phyloP scores from a whole-genome alignment of 495 filamentous ascomycete species.

The Penicillium lividum region DNA sequence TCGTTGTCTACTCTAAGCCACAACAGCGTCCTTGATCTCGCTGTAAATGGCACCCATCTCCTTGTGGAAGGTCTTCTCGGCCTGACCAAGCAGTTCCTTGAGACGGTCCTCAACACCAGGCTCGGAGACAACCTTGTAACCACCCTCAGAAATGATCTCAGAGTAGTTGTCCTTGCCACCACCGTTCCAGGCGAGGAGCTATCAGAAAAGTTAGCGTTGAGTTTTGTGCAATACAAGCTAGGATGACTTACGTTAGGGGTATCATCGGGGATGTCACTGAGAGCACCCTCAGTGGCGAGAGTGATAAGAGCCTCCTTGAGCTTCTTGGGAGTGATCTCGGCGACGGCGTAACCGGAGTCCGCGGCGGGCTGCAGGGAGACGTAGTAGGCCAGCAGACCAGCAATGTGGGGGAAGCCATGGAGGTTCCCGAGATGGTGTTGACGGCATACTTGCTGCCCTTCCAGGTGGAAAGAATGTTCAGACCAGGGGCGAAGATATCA shows the following conservation, averaged over 20 bases:
- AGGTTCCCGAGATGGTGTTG: conserved; percentile 99
- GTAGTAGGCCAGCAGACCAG: conserved; percentile 95
- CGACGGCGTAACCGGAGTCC: conserved; percentile 87
- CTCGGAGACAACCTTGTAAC: conserved; percentile 36
- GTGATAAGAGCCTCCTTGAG: conserved; percentile 85
- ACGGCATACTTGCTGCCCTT: conserved; percentile 88
- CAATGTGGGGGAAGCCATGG: conserved; percentile 98
- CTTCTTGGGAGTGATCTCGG: conserved; percentile 87
- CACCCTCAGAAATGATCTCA: conserved; percentile 72
- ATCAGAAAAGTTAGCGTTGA: conserved; percentile 41
- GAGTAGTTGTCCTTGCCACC: conserved; percentile 90
- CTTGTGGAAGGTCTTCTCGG: conserved; percentile 39
- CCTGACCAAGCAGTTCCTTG: conserved; percentile 35
- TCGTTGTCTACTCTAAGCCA: conserved; percentile 34
- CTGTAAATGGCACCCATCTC: conserved; percentile 50
- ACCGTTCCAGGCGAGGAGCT: conserved; percentile 98
- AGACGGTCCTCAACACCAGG: conserved; percentile 31
- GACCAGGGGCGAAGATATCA: conserved; percentile 96
- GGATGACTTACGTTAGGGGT: conserved; percentile 71
- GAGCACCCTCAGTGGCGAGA: conserved; percentile 77
- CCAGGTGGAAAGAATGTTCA: conserved; percentile 98
- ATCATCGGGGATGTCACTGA: conserved; percentile 80
- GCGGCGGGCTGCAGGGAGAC: conserved; percentile 89
- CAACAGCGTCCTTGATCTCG: conserved; percentile 46
- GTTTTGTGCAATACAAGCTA: background rate